Evolutionary conservation across 257 asterid genomes (phyloP).

Genomic region (Jacaranda copaia): DNA sequence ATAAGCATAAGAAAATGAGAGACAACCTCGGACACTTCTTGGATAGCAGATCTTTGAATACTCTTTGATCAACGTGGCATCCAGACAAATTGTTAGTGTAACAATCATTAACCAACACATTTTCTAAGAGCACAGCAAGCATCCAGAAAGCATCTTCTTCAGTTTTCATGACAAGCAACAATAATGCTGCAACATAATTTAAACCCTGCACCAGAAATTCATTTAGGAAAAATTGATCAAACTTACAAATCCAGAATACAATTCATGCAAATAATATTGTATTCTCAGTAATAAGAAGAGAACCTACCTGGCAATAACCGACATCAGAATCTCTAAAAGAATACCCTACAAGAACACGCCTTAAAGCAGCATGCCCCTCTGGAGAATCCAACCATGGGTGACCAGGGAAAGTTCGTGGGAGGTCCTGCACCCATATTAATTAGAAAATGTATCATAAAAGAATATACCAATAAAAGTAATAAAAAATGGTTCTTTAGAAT

Average conservation of each 20-base stretch:
- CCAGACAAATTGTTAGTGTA: conserved; percentile 92
- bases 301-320: conserved; percentile 92
- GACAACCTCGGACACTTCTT: conserved; percentile 87
- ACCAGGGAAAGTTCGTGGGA: conserved; percentile 97
- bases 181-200: conserved; percentile 91
- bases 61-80: conserved; percentile 97
- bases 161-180: conserved; percentile 95
- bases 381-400: conserved; percentile 97
- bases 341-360: conserved; percentile 95
- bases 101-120: conserved; percentile 91
- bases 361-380: conserved; percentile 93
- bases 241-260: background rate
- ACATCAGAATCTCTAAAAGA: conserved; percentile 98
- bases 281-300: conserved; percentile 10
- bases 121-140: conserved; percentile 94
- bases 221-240: background rate
- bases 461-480: background rate
- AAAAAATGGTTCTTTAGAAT: background rate
- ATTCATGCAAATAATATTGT: background rate
- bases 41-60: conserved; percentile 81
- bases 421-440: conserved; percentile 64
- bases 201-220: conserved; percentile 68
- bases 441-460: conserved; percentile 3
- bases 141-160: conserved; percentile 99
- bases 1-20: conserved; percentile 5